A percentile compares a stretch with the other conserved stretches of the same genome.
phyloP scores from a whole-genome alignment of 768 basidiomycete species.

The Tylopilus felleus region DNA sequence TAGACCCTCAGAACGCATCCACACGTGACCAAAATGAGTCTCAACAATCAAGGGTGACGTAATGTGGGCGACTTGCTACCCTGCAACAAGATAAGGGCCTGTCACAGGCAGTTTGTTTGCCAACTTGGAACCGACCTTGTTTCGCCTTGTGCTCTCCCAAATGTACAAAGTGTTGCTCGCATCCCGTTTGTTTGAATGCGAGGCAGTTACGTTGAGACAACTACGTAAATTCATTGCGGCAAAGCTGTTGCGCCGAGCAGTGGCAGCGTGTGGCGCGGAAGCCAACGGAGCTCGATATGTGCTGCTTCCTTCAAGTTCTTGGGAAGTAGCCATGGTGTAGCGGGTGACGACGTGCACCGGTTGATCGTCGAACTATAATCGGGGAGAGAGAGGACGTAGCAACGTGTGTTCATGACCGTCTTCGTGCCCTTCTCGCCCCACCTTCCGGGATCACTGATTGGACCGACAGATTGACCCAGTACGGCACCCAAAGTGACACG shows the following conservation, averaged over 20 bases:
- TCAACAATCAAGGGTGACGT: too few relatives aligned
- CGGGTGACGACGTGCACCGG: too few relatives aligned
- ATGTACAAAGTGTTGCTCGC: neutral
- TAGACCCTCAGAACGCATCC: neutral
- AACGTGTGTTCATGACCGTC: neutral
- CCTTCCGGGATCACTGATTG: neutral
- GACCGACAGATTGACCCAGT: neutral
- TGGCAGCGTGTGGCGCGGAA: neutral
- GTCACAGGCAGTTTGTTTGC: too few relatives aligned
- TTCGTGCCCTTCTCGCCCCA: neutral
- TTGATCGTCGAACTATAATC: neutral
- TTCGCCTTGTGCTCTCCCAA: neutral
- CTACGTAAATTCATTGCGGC: neutral
- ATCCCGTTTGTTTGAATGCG: neutral
- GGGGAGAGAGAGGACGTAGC: too few relatives aligned
- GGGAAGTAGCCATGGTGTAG: neutral
- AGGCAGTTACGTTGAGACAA: neutral
- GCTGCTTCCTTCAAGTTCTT: neutral
- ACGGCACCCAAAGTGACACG: neutral
- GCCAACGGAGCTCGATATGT: neutral
- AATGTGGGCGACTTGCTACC: too few relatives aligned
- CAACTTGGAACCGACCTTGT: too few relatives aligned
- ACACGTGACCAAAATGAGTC: conserved; percentile 14
- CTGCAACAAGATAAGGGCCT: too few relatives aligned
- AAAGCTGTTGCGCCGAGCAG: neutral